Evolutionary conservation across 768 basidiomycete genomes (phyloP), one percentile per base, ranked within the genome.

Genomic region (Rubroboletus satanas): DNA sequence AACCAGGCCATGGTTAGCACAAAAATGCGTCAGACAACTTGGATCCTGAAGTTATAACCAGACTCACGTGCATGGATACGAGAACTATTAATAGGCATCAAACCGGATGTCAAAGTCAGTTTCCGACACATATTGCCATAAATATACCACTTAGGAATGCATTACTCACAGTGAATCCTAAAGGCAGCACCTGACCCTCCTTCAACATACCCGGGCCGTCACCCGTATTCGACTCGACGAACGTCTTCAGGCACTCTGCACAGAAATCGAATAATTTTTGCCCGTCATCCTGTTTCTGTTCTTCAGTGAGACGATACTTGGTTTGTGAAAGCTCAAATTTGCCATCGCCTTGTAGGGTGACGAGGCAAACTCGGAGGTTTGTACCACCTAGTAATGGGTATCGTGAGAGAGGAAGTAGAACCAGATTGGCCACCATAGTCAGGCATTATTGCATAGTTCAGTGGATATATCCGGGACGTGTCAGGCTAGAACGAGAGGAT

Each of bases 261-360:
- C 96, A 98, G 66, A 99, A 99, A 74, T 99, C 97, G 62, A 99
- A 98, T 49, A 99, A 75, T 56, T 87, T 87, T 68, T 93, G 87
- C 7, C 95, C 97, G n/a, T 98, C 93, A 7, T 90, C 92, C 55
- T 97, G 93, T 72, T 99, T 99, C 71, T 98, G 97, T 66, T 98
- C 97, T 67, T 99, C 97, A 1, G 91, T 85, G 43, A 99, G 82
- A 48, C 95, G 88, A 73, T 98, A 98, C 73, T 99, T 99, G 35
- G 94, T 88, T 69, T 98, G 96, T 0, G 94, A 93, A 62, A 99
- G 88, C 74, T 98, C 94, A 70, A 98, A 99, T 76, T 96, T 95
- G 55, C 97, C 96, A 10, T 85, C 81, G 26, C 97, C 97, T 62
- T 89, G 84, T 2, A 99, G 77, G 29, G 86, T 90, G 47, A 99